Conservation (phyloP, 108 stramenopile species). For the Cyclostephanos tholiformis region DNA sequence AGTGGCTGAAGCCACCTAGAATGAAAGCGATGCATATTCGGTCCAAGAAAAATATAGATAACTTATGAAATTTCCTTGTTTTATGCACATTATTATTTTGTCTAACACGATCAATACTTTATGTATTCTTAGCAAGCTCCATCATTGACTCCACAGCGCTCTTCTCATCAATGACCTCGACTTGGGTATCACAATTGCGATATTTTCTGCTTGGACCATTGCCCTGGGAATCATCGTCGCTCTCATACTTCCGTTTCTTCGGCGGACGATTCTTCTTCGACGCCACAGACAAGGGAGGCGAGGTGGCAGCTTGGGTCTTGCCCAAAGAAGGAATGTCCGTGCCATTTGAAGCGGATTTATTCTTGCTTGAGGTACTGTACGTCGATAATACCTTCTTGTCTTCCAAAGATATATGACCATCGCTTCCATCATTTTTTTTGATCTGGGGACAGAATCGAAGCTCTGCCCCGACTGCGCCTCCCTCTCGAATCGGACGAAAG, state of each 20-base stretch:
- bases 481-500: slow-evolving; percentile 78
- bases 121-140: slow-evolving; percentile 23
- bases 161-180: slow-evolving; percentile 38
- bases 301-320: slow-evolving; percentile 12
- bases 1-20: neutral
- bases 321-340: slow-evolving; percentile 10
- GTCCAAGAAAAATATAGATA: no score
- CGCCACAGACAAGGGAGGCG: neutral
- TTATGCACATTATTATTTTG: no score
- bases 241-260: slow-evolving; percentile 27
- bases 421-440: slow-evolving; percentile 7
- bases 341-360: neutral
- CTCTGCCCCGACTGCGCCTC: slow-evolving; percentile 62
- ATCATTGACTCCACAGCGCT: slow-evolving; percentile 67
- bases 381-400: slow-evolving; percentile 5
- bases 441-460: slow-evolving; percentile 50
- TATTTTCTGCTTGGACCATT: neutral
- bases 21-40: neutral
- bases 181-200: neutral
- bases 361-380: neutral
- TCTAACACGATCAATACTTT: neutral
- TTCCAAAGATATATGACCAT: slow-evolving; percentile 2
- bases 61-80: no score
- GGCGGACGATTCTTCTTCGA: slow-evolving; percentile 20
- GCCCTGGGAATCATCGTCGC: slow-evolving; percentile 7